Evolutionary conservation across 345 rosid genomes (phyloP).

Genomic region (Eucalyptus caleyi): DNA sequence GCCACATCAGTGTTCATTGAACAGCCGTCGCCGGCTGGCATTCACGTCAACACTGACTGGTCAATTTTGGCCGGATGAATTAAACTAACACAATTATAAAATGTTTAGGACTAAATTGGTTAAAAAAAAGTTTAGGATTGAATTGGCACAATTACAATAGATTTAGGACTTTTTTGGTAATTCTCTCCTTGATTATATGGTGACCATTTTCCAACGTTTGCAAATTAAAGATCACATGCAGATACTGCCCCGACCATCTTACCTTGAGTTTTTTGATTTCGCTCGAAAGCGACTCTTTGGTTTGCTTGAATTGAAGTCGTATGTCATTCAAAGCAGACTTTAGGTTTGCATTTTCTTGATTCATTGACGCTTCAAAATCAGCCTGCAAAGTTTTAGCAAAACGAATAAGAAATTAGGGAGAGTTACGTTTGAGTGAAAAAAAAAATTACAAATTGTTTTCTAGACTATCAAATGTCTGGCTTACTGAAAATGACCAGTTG

Average conservation of each 20-base stretch:
- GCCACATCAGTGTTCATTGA: rapidly evolving
- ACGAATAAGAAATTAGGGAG: neutral
- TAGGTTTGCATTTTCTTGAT: slow-evolving; percentile 67
- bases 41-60: rapidly evolving
- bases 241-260: neutral
- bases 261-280: slow-evolving; percentile 93
- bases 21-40: too few species aligned
- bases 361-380: slow-evolving; percentile 87
- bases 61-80: too few species aligned
- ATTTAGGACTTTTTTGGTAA: too few species aligned
- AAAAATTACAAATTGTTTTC: neutral
- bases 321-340: slow-evolving; percentile 74
- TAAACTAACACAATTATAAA: too few species aligned
- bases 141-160: too few species aligned
- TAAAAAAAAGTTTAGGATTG: too few species aligned
- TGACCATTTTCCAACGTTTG: slow-evolving; percentile 87
- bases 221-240: slow-evolving; percentile 1
- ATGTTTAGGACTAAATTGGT: too few species aligned
- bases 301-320: slow-evolving; percentile 70
- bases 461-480: neutral
- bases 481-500: neutral
- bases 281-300: slow-evolving; percentile 56
- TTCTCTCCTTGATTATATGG: slow-evolving; percentile 1
- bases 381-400: slow-evolving; percentile 22
- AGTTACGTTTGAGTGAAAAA: neutral